phyloP scores from a whole-genome alignment of 1,139 yeast species.

The Diutina ranongensis region DNA sequence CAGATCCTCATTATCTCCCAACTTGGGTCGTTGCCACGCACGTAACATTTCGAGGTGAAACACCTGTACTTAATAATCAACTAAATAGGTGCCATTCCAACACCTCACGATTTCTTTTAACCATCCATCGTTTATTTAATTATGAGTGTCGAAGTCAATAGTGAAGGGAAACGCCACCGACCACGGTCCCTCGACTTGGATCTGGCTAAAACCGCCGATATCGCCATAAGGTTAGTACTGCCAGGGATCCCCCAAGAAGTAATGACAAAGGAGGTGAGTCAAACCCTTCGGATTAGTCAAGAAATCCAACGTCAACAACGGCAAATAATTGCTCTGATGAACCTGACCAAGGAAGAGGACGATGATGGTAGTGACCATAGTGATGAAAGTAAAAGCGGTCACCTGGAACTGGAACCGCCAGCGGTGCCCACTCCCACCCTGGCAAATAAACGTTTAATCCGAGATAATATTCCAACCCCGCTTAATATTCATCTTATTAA shows the following conservation, averaged over 20 bases:
- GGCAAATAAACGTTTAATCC: neutral
- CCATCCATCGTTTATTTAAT: no score
- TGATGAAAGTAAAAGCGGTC: neutral
- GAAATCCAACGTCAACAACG: neutral
- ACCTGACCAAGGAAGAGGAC: neutral
- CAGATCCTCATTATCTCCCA: no score
- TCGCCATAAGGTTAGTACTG: neutral
- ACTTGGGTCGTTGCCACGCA: no score
- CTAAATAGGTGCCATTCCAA: neutral
- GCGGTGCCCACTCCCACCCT: neutral
- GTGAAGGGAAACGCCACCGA: neutral
- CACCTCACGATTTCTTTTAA: neutral
- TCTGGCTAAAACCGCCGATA: neutral
- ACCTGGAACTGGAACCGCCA: neutral
- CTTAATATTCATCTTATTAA: slow-evolving; percentile 2
- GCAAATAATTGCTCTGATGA: slow-evolving; percentile 3
- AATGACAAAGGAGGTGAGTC: neutral
- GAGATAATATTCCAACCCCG: slow-evolving; percentile 3
- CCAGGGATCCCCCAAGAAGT: neutral
- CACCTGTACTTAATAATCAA: neutral
- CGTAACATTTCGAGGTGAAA: neutral
- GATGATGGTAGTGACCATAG: neutral
- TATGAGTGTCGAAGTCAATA: slow-evolving; percentile 4
- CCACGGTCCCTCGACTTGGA: neutral
- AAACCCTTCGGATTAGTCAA: neutral